phyloP scores from a whole-genome alignment of 176 grass and related monocot species.

The Avena insularis region DNA sequence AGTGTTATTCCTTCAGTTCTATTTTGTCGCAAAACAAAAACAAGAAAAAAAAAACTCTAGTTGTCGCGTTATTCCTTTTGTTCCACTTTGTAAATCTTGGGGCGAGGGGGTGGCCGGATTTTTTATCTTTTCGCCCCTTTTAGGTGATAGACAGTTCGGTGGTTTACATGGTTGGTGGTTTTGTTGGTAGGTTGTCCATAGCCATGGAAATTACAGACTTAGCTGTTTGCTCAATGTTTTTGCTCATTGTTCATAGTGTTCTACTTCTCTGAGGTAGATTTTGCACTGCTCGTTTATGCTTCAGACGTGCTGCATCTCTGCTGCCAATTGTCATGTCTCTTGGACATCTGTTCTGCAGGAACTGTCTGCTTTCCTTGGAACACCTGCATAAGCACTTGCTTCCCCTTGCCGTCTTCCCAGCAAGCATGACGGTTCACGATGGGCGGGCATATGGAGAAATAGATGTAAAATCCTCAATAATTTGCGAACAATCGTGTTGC shows the following conservation, averaged over 20 bases:
- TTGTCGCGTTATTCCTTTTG: too few species aligned
- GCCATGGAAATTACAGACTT: conserved; percentile 12
- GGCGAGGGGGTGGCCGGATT: neutral
- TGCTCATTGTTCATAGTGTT: neutral
- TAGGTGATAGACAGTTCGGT: neutral
- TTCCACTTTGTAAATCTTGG: conserved; percentile 51
- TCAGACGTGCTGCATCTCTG: neutral
- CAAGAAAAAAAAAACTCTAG: too few species aligned
- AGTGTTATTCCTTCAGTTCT: too few species aligned
- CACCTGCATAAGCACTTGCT: neutral
- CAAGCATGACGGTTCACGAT: neutral
- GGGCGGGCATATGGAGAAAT: neutral
- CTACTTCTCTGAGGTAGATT: neutral
- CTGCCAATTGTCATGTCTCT: neutral
- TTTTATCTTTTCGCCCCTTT: neutral
- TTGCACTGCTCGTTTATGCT: neutral
- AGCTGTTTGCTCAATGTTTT: neutral
- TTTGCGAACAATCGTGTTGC: neutral
- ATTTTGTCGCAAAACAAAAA: too few species aligned
- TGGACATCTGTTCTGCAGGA: neutral
- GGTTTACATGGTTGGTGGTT: conserved; percentile 25
- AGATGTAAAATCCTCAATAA: neutral
- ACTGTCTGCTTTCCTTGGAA: neutral
- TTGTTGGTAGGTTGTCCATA: conserved; percentile 42
- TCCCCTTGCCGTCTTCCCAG: neutral